phyloP scores from a whole-genome alignment of 345 rosid species.

The Sonneratia caseolaris region DNA sequence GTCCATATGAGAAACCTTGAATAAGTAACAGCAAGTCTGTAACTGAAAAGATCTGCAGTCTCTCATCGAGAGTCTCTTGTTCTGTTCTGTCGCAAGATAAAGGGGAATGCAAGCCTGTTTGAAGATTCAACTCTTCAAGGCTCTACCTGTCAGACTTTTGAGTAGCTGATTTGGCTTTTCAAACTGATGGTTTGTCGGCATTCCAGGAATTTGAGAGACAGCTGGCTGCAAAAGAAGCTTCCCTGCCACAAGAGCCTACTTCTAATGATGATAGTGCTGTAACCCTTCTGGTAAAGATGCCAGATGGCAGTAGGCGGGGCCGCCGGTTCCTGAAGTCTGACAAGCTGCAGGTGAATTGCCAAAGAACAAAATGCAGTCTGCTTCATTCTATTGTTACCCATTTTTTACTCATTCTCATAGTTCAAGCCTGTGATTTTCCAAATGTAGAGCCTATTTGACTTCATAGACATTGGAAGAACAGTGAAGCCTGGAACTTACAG shows the following conservation, averaged over 20 bases:
- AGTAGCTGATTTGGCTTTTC: neutral
- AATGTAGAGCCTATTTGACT: slow-evolving; percentile 81
- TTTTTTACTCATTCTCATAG: neutral
- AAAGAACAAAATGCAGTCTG: neutral
- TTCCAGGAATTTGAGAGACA: slow-evolving; percentile 80
- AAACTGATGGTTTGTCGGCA: neutral
- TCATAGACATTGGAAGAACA: slow-evolving; percentile 76
- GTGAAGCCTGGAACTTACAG: slow-evolving; percentile 86
- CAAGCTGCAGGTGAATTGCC: slow-evolving; percentile 49
- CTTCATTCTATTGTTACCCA: neutral
- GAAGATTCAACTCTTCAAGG: neutral
- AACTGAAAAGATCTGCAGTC: neutral
- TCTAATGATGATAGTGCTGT: slow-evolving; percentile 76
- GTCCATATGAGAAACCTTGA: neutral
- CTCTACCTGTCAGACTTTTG: neutral
- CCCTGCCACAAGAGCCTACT: slow-evolving; percentile 83
- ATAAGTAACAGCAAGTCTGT: neutral
- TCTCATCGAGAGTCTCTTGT: neutral
- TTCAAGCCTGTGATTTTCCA: slow-evolving; percentile 8
- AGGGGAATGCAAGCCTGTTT: neutral
- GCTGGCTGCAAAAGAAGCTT: slow-evolving; percentile 79
- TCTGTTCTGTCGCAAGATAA: neutral
- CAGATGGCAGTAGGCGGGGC: slow-evolving; percentile 85
- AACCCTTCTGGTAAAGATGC: slow-evolving; percentile 84
- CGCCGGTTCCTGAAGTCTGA: slow-evolving; percentile 87